These are phyloP conservation scores for Bimuria novae-zelandiae DNA, from an alignment of 2,329 filamentous ascomycete genomes.

Conservation along the genomic window DNA sequence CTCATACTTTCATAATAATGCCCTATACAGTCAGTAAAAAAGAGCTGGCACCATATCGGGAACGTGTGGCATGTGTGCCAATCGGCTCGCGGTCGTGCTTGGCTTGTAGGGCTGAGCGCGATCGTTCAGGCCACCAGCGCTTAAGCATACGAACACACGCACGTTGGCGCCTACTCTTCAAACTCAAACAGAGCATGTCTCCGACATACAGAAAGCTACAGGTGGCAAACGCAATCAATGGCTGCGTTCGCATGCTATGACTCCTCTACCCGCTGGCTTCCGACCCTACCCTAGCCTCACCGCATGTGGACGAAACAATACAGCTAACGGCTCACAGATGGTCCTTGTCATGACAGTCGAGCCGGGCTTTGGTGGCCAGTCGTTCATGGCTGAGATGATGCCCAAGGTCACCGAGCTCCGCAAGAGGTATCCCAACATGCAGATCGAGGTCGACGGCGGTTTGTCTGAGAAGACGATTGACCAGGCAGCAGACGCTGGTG, in stretches of 20 bases:
- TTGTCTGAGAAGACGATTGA: slow-evolving; percentile 88
- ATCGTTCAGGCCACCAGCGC: slow-evolving; percentile 38
- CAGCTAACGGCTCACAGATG: slow-evolving; percentile 67
- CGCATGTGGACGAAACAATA: slow-evolving; percentile 6
- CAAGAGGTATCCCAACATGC: slow-evolving; percentile 82
- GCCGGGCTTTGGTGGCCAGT: slow-evolving; percentile 96
- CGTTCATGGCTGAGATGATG: slow-evolving; percentile 95
- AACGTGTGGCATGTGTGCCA: slow-evolving; percentile 17
- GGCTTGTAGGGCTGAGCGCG: slow-evolving; percentile 28
- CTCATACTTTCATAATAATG: slow-evolving; percentile 2
- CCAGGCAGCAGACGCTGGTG: slow-evolving; percentile 90
- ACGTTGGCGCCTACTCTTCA: slow-evolving; percentile 19
- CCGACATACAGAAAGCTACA: not conserved
- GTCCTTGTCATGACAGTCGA: slow-evolving; percentile 98
- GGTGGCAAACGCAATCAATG: slow-evolving; percentile 16
- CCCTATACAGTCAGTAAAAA: slow-evolving; percentile 22
- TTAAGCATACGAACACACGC: slow-evolving; percentile 32
- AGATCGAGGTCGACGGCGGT: slow-evolving; percentile 97
- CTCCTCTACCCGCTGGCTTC: slow-evolving; percentile 20
- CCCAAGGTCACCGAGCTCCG: slow-evolving; percentile 89
- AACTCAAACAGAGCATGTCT: slow-evolving; percentile 21
- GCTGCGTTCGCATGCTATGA: slow-evolving; percentile 8
- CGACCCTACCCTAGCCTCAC: slow-evolving; percentile 17
- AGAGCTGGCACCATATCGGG: slow-evolving; percentile 18
- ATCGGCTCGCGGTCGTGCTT: slow-evolving; percentile 15